Base-by-base conservation (phyloP, 176 grass and related monocot species). In the Puya raimondii region DNA sequence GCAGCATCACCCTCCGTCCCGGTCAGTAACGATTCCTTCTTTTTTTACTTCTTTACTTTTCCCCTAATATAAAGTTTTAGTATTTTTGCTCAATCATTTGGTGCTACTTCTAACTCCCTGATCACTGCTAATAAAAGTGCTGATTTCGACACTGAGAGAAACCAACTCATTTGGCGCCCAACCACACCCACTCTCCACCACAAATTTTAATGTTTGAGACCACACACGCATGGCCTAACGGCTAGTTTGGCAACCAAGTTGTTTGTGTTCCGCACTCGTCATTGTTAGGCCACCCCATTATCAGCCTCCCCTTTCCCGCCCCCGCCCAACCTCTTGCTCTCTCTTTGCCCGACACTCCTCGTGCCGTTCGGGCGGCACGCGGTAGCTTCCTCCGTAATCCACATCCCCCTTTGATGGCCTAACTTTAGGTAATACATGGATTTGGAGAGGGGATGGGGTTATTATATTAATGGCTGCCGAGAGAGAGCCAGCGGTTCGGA, bases 281-380 rank as follows among this genome's bases (percentile, higher is more conserved):
- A 67, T 48, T 80, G 70, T 72, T 80, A 74, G 70, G 57, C 64
- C 26, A 51, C 50, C 14, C 80, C 51, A 70, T 65, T 72, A 59
- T 80, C 72, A 49, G 15, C 57, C 53, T 80, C 69, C 72, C 51
- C 72, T 4, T 15, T 9, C 9, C 51, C 47, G 50, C 49, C 71
- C 53, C 66, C 64, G 27, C 77, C 77, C 53, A 70, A 70, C 59
- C 61, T 63, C 53, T 64, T 84, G 81, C 70, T 64, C 51, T 33
- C 81, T 61, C 82, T 79, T 84, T 84, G 17, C 72, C 75, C 76
- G 66, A 78, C 82, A 84, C 75, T 69, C 7, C 51, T 61, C 75
- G 53, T 84, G 76, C 65, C 11, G 10, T 47, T 26, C 74, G 53
- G 47, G 70, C 22, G 11, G 48, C 13, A 11, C 11, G 25, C 76